Evolutionary conservation across 208 protist genomes (phyloP), one percentile per base, ranked within the genome.

Genomic region (Novymonas esmeraldas): DNA sequence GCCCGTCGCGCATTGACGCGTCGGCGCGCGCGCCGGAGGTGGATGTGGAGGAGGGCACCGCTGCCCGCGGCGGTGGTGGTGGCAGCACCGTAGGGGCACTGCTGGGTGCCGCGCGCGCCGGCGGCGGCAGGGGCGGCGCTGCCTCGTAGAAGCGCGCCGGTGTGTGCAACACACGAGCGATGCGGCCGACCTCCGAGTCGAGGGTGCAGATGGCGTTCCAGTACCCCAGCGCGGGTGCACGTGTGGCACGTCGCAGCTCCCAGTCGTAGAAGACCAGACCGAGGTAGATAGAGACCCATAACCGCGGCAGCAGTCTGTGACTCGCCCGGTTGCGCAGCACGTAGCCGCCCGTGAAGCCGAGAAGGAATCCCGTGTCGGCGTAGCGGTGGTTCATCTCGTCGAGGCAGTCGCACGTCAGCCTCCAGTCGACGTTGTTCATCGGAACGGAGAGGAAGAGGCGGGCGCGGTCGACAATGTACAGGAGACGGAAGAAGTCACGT

Each of bases 381-480:
- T 87, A 90, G 34, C 86, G 82, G 55, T 82, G 82, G 49, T 89
- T 93, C 48, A 95, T 82, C 33, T 91, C 79, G 60, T 92, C 89
- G n/a, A 95, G 62, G 65, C 86, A 95, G 58, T 92, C 65, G 42
- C 77, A 75, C 18, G 83, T 85, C 41, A 93, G 67, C 26, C 70
- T 68, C 82, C 81, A 89, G 54, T 94, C 89, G 13, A 86, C 66
- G 29, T 64, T 80, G 33, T 61, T 78, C 28, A 88, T 64, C 3
- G 71, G 70, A 18, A 70, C 13, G 11, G 59, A 41, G 14, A 61
- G 44, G 44, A 72, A 70, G 18, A 49, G 34, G 20, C 61, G 46
- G 18, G 70, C 41, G 29, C 56, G 46, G 39, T 70, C 38, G 55
- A 78, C 54, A 33, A 86, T 62, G 50, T 80, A 74, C 16, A 93